A percentile compares a stretch with the other conserved stretches of the same genome.
phyloP scores from a whole-genome alignment of 176 grass and related monocot genomes.

The Melocanna baccifera region DNA sequence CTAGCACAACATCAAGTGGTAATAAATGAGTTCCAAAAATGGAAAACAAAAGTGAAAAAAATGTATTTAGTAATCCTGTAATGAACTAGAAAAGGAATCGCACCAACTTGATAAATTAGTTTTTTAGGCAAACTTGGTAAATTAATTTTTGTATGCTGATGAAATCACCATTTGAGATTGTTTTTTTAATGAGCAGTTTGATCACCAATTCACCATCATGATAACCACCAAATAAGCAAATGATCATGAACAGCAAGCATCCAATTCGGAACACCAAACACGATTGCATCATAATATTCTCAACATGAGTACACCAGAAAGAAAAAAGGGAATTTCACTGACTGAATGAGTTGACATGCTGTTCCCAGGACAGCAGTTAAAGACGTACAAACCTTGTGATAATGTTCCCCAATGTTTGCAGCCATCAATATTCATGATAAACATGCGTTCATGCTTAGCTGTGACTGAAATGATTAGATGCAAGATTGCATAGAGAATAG shows the following conservation, averaged over 20 bases:
- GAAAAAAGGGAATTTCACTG: constrained; percentile 22
- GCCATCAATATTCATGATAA: constrained; percentile 33
- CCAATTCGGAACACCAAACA: constrained; percentile 1
- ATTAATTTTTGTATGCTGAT: not conserved
- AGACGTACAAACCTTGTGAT: constrained; percentile 14
- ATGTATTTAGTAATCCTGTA: not conserved
- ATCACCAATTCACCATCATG: not conserved
- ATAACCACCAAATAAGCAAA: not conserved
- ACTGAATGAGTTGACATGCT: constrained; percentile 29
- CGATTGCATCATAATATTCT: constrained; percentile 9
- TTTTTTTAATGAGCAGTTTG: not conserved
- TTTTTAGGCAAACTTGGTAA: not conserved
- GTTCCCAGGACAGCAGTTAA: constrained; percentile 16
- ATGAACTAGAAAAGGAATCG: not conserved
- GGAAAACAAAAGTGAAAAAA: not conserved
- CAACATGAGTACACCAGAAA: not conserved
- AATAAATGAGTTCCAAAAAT: not conserved
- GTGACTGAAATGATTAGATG: constrained; percentile 23
- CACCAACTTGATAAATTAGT: not conserved
- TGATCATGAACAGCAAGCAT: not conserved
- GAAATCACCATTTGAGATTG: not conserved
- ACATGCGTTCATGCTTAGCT: constrained; percentile 32
- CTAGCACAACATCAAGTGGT: not conserved
- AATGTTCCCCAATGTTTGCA: constrained; percentile 7
- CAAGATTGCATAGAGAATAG: constrained; percentile 28